phyloP scores from a whole-genome alignment of 2,329 filamentous ascomycete genomes.

The Niveomyces coronatus region DNA sequence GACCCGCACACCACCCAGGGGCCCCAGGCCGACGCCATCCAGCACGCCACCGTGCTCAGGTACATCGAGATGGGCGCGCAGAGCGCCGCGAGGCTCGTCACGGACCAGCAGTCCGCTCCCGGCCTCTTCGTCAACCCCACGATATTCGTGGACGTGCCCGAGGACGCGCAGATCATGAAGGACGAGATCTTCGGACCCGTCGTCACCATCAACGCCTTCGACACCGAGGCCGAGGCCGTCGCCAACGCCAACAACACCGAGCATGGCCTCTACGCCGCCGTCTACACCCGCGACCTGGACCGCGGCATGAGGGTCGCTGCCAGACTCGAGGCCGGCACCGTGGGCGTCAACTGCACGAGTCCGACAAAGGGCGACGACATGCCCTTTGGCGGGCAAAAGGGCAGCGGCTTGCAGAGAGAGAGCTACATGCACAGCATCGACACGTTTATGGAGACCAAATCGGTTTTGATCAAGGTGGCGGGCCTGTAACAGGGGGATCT shows the following conservation, averaged over 20 bases:
- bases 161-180: constrained; percentile 35
- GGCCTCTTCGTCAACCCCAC: constrained; percentile 20
- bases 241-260: constrained; percentile 31
- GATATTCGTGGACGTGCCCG: background rate
- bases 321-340: constrained; percentile 48
- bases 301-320: constrained; percentile 35
- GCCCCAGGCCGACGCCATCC: constrained; percentile 39
- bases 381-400: constrained; percentile 16
- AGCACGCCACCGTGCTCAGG: constrained; percentile 35
- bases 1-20: constrained; percentile 26
- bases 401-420: constrained; percentile 12
- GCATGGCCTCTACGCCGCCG: constrained; percentile 44
- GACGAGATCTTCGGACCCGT: constrained; percentile 59
- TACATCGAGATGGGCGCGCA: constrained; percentile 37
- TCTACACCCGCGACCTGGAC: constrained; percentile 46
- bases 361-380: constrained; percentile 11
- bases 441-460: constrained; percentile 15
- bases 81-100: constrained; percentile 20
- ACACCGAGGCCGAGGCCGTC: constrained; percentile 23
- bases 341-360: constrained; percentile 43
- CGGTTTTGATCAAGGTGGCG: constrained; percentile 12
- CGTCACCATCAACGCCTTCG: constrained; percentile 40
- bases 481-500: too few species aligned
- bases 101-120: constrained; percentile 7
- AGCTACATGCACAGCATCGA: constrained; percentile 13